Percentiles rank a stretch among this genome's conserved stretches.
Evolutionary conservation across 352 stramenopile genomes (phyloP).

Genomic region (Pythium rishiriense): DNA sequence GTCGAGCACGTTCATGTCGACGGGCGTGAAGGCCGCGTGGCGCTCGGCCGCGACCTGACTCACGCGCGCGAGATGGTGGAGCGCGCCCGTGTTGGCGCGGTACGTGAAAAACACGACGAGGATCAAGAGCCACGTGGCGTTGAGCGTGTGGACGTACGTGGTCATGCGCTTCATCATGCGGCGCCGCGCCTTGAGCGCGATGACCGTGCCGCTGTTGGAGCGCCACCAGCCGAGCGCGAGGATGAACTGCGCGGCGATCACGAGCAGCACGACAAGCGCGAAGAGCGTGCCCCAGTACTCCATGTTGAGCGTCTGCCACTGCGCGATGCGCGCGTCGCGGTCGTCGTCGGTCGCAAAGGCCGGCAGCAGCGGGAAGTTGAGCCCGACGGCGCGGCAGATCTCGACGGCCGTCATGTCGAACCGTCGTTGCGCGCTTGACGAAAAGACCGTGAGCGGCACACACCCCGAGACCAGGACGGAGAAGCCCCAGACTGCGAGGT

Average conservation of each 20-base stretch:
- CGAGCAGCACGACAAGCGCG: slow-evolving; percentile 54
- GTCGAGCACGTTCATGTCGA: slow-evolving; percentile 38
- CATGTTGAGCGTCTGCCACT: slow-evolving; percentile 66
- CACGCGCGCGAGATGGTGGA: slow-evolving; percentile 33
- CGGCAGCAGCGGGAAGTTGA: slow-evolving; percentile 53
- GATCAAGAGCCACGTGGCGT: slow-evolving; percentile 61
- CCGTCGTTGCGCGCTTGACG: slow-evolving; percentile 29
- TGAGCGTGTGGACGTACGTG: slow-evolving; percentile 70
- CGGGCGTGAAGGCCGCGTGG: not conserved
- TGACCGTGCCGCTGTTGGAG: slow-evolving; percentile 75
- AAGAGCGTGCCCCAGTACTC: slow-evolving; percentile 62
- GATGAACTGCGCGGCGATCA: slow-evolving; percentile 56
- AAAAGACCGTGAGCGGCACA: slow-evolving; percentile 49
- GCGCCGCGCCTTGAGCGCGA: slow-evolving; percentile 62
- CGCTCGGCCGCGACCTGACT: slow-evolving; percentile 2
- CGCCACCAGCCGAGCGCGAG: slow-evolving; percentile 74
- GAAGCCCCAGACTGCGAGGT: slow-evolving; percentile 50
- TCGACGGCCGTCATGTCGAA: slow-evolving; percentile 48
- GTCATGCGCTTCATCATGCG: slow-evolving; percentile 79
- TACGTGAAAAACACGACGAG: slow-evolving; percentile 68
- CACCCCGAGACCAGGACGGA: slow-evolving; percentile 45
- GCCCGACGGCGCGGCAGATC: slow-evolving; percentile 48
- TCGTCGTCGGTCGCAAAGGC: slow-evolving; percentile 27
- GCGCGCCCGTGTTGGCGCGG: slow-evolving; percentile 41
- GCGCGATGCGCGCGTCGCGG: slow-evolving; percentile 29